Evolutionary conservation across 2,329 filamentous ascomycete species (phyloP), one percentile per base, ranked within the genome.

Genomic region (Aspergillus tanneri): DNA sequence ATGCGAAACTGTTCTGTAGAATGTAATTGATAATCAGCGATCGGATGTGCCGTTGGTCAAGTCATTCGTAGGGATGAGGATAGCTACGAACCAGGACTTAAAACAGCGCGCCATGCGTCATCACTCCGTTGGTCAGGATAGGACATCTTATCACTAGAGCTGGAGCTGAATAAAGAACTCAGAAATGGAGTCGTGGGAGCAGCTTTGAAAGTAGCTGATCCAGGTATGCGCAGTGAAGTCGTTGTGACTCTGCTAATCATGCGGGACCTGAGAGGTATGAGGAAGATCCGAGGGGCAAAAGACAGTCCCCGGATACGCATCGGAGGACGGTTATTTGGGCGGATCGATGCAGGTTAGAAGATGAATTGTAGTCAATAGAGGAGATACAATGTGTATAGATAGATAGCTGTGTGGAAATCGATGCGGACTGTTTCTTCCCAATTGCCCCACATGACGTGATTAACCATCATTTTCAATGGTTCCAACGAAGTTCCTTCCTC

Each of bases 1-100:
- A 99, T 81, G 56, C 89, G 88, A 77, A 97, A 99, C 79, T 99
- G 93, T 64, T 96, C 92, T 96, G n/a, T 46, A 27, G 10, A 3
- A 24, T 28, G 22, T 43, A 12, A 14, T 36, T 5, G 5, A 19
- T 32, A 16, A 16, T 32, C 18, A 32, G 28, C 8, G n/a, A 19
- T 14, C 35, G 9, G 28, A 8, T 22, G n/a, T 16, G 6, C 16
- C 25, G n/a, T 19, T 23, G 7, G 19, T 28, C 4, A 16, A 9
- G 23, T 2, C 2, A 23, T 47, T 12, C 10, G 9, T 24, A 3
- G 22, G n/a, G 5, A 32, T 68, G 77, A 74, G 71, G 61, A 74
- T 74, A 58, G 37, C 35, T 21, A 67, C 70, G 22, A 72, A 87
- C 85, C 84, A 64, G 80, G 81, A 47, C 77, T 90, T 45, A 99